Evolutionary conservation across 2,329 filamentous ascomycete genomes (phyloP).

Genomic region (Amauroascus verrucosus): DNA sequence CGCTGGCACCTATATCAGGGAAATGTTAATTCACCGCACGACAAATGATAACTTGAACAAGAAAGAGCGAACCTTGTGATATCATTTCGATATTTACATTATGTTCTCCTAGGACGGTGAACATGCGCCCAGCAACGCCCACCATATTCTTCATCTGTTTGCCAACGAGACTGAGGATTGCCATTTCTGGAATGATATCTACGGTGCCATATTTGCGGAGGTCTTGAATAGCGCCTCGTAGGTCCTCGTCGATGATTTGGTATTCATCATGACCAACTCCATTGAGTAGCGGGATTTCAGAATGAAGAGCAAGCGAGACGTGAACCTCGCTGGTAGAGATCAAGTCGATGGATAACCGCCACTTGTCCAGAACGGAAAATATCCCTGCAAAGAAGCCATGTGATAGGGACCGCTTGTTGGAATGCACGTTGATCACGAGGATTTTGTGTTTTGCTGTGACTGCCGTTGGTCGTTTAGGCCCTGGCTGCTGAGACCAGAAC

Average conservation of each 20-base stretch:
- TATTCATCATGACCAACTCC: constrained; percentile 40
- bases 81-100: constrained; percentile 99
- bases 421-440: constrained; percentile 94
- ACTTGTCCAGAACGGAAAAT: constrained; percentile 79
- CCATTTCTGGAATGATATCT: constrained; percentile 83
- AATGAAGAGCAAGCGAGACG: constrained; percentile 92
- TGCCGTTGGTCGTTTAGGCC: constrained; percentile 67
- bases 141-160: constrained; percentile 97
- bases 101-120: constrained; percentile 84
- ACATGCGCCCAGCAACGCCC: constrained; percentile 88
- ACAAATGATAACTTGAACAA: neutral
- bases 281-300: constrained; percentile 50
- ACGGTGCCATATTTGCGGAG: constrained; percentile 76
- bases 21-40: neutral
- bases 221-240: constrained; percentile 56
- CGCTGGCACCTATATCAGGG: constrained; percentile 63
- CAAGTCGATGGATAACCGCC: constrained; percentile 83
- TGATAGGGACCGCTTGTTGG: constrained; percentile 89
- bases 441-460: constrained; percentile 98
- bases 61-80: constrained; percentile 66
- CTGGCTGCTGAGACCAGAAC: constrained; percentile 41
- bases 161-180: constrained; percentile 87
- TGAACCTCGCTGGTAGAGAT: constrained; percentile 96
- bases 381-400: constrained; percentile 94
- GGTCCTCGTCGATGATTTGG: constrained; percentile 52